Evolutionary conservation across 1,284 basidiomycete genomes (phyloP), one percentile per base, ranked within the genome.

Genomic region (Vanrija pseudolonga): DNA sequence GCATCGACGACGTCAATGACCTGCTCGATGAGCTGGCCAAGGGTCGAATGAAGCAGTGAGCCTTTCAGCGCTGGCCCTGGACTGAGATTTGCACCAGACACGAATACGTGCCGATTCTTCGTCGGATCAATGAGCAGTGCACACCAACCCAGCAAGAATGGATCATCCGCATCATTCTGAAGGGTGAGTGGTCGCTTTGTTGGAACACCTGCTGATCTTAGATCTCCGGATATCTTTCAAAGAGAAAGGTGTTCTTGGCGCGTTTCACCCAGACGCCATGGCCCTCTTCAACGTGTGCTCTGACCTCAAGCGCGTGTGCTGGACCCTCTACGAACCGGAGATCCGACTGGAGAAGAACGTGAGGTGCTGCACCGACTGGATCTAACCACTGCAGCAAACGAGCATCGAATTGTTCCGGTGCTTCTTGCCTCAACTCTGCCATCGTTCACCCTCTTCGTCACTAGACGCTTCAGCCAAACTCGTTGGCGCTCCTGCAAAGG

Each of bases 201-300:
- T 32, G 19, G 20, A 17, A 4, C 11, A 1, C 19, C 24, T 6
- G 24, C 42, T 55, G 36, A 57, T 32, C 2, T 0, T 48, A 79
- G 79, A 79, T 50, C 68, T 80, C 28, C 73, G 77, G 32, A 74
- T 79, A 28, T 74, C 73, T 3, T 68, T 81, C 15, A 61, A 76
- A 45, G 93, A 96, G 72, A 90, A 86, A 12, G 90, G 88, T 0
- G 87, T 97, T 0, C 85, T 98, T 57, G 78, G 84, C 0, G 85
- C 89, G 4, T 90, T 95, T 65, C 93, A 98, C 71, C 88, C 88
- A 2, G 90, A 96, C 61, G 92, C 93, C 0, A 84, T 88, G 56
- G 88, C 89, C 65, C 77, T 95, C 3, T 97, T 89, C 79, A 96
- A 96, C 68, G 90, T 90, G 1, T 96, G 90, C 68, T 94, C 92